These are phyloP conservation scores for Tubosaeta sp. DNA, from an alignment of 768 basidiomycete genomes.

Conservation along the genomic window DNA sequence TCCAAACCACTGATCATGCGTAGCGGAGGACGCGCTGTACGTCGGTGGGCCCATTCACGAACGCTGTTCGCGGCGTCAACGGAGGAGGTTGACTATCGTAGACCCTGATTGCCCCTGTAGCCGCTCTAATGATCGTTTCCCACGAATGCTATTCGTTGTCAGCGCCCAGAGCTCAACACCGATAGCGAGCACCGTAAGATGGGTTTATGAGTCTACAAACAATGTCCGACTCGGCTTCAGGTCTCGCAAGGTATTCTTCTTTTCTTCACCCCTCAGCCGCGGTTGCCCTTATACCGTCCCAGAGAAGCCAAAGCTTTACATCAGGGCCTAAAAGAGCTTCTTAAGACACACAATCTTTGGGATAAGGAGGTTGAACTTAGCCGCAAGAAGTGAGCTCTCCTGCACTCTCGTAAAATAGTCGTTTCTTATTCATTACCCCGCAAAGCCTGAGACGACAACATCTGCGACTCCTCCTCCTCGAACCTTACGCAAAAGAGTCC, in stretches of 20 bases:
- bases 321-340: conserved; percentile 67
- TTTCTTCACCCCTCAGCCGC: conserved; percentile 1
- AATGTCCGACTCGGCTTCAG: conserved; percentile 40
- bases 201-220: conserved; percentile 20
- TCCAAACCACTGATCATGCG: not conserved
- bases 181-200: conserved; percentile 20
- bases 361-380: conserved; percentile 83
- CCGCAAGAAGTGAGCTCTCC: conserved; percentile 68
- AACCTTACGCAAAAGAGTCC: conserved; percentile 68
- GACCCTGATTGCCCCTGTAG: too few species aligned
- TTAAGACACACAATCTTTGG: conserved; percentile 75
- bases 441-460: conserved; percentile 66
- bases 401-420: conserved; percentile 2
- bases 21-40: not conserved
- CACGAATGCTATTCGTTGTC: conserved; percentile 11
- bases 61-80: not conserved
- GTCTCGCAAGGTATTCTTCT: conserved; percentile 32
- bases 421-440: conserved; percentile 7
- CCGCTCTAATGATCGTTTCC: conserved; percentile 21
- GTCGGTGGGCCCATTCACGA: too few species aligned
- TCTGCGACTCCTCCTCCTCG: conserved; percentile 61
- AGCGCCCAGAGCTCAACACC: conserved; percentile 9
- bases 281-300: conserved; percentile 7
- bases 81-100: too few species aligned
- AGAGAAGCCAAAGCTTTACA: conserved; percentile 81